Conservation (phyloP, 2,329 filamentous ascomycete species). For the Hypoxylon sp. region DNA sequence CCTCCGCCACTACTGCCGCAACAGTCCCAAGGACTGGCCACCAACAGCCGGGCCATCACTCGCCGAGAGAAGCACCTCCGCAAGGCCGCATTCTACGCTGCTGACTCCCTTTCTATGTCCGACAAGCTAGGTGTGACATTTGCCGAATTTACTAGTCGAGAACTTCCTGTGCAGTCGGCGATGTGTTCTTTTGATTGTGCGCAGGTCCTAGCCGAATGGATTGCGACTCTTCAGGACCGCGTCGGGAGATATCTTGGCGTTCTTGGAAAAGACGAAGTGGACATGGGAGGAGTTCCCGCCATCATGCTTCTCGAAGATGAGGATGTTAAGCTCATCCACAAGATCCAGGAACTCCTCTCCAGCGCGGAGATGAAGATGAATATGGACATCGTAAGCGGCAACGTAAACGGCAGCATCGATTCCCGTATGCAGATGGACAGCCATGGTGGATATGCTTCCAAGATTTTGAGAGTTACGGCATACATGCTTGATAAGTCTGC, state of each 20-base stretch:
- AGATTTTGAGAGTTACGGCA: constrained; percentile 83
- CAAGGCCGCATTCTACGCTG: constrained; percentile 94
- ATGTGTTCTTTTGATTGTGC: constrained; percentile 95
- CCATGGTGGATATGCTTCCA: constrained; percentile 81
- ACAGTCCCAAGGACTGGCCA: constrained; percentile 43
- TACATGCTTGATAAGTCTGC: constrained; percentile 88
- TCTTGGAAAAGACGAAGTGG: constrained; percentile 82
- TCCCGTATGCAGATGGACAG: constrained; percentile 65
- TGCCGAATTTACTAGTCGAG: constrained; percentile 81
- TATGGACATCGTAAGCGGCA: constrained; percentile 57
- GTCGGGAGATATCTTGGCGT: constrained; percentile 90
- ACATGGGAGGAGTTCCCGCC: constrained; percentile 80
- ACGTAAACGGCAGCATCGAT: constrained; percentile 59
- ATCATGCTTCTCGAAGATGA: constrained; percentile 93
- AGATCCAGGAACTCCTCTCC: constrained; percentile 80
- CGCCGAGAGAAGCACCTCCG: constrained; percentile 87
- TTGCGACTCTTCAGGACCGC: constrained; percentile 89
- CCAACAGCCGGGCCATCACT: constrained; percentile 60
- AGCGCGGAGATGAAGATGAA: constrained; percentile 83
- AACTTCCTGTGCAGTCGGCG: constrained; percentile 88
- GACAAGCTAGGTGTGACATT: constrained; percentile 87
- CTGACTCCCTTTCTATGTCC: constrained; percentile 88
- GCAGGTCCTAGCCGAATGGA: constrained; percentile 94
- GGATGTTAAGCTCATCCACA: constrained; percentile 83
- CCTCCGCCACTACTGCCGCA: constrained; percentile 40